Conservation (phyloP, 2,329 filamentous ascomycete species). For the Pyrenophora seminiperda region DNA sequence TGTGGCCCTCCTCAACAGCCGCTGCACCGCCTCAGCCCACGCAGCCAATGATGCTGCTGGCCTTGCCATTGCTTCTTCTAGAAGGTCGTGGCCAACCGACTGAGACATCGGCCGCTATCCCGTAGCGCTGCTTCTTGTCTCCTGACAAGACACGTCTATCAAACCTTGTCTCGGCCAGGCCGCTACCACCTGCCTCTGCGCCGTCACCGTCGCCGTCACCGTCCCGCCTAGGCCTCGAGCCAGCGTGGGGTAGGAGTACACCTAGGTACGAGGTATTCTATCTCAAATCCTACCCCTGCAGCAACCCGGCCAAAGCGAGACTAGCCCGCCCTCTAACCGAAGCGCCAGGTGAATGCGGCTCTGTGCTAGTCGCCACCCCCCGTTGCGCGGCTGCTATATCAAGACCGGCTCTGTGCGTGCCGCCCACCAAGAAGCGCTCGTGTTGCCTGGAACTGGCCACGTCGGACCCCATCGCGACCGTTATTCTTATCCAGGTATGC, state of each 20-base stretch:
- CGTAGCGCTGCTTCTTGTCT: background rate
- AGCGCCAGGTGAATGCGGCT: constrained; percentile 43
- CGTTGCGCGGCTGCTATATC: constrained; percentile 34
- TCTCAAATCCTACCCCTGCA: constrained; percentile 16
- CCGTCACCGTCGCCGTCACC: too few relatives aligned
- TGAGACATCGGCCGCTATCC: background rate
- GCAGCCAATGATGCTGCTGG: constrained; percentile 17
- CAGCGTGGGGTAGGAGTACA: background rate
- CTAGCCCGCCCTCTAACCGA: constrained; percentile 6
- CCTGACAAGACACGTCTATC: constrained; percentile 6
- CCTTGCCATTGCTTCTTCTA: constrained; percentile 23
- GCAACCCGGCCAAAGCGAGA: background rate
- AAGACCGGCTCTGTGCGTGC: constrained; percentile 17
- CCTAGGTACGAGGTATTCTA: too few relatives aligned
- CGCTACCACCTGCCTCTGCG: constrained; percentile 27
- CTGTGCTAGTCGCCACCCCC: constrained; percentile 25
- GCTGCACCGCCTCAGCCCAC: constrained; percentile 38
- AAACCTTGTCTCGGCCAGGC: constrained; percentile 29
- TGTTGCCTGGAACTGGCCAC: constrained; percentile 32
- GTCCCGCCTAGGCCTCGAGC: constrained; percentile 13
- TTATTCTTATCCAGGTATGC: constrained; percentile 18
- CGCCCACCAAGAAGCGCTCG: constrained; percentile 37
- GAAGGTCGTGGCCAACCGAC: constrained; percentile 25
- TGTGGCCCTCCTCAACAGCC: constrained; percentile 28
- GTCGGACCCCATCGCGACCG: constrained; percentile 18